phyloP scores from a whole-genome alignment of 2,329 filamentous ascomycete genomes.

The Fusarium sp. region DNA sequence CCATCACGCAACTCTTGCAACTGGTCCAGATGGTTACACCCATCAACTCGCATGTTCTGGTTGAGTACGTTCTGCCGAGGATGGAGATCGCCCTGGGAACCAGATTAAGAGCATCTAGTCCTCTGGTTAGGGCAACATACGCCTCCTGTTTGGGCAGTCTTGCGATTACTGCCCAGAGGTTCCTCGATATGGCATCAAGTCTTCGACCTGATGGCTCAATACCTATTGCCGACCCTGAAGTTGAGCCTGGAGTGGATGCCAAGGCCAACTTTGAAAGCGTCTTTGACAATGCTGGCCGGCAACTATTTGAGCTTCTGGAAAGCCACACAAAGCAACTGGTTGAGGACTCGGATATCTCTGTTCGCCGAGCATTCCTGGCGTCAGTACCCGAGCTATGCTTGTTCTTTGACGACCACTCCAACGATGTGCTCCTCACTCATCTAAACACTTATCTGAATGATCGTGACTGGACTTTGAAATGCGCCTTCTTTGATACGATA shows the following conservation, averaged over 20 bases:
- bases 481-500: conserved; percentile 95
- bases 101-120: conserved; percentile 62
- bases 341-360: conserved; percentile 86
- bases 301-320: conserved; percentile 88
- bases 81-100: conserved; percentile 67
- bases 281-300: conserved; percentile 87
- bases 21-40: conserved; percentile 90
- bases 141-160: conserved; percentile 92
- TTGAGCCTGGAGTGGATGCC: conserved; percentile 76
- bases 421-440: conserved; percentile 96
- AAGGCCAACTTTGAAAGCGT: conserved; percentile 82
- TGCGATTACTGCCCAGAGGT: conserved; percentile 84
- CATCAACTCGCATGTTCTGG: conserved; percentile 76
- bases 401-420: conserved; percentile 93
- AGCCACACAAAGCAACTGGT: conserved; percentile 89
- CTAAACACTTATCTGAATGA: conserved; percentile 98
- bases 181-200: conserved; percentile 91
- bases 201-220: conserved; percentile 86
- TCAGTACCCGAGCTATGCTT: conserved; percentile 94
- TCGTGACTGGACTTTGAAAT: conserved; percentile 95
- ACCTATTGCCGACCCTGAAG: conserved; percentile 80
- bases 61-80: conserved; percentile 75
- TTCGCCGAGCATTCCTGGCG: conserved; percentile 89
- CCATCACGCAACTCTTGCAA: conserved; percentile 88
- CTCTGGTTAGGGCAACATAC: conserved; percentile 88